These are phyloP conservation scores for Verticillium alfalfae DNA, from an alignment of 2,329 filamentous ascomycete genomes.

Conservation along the genomic window DNA sequence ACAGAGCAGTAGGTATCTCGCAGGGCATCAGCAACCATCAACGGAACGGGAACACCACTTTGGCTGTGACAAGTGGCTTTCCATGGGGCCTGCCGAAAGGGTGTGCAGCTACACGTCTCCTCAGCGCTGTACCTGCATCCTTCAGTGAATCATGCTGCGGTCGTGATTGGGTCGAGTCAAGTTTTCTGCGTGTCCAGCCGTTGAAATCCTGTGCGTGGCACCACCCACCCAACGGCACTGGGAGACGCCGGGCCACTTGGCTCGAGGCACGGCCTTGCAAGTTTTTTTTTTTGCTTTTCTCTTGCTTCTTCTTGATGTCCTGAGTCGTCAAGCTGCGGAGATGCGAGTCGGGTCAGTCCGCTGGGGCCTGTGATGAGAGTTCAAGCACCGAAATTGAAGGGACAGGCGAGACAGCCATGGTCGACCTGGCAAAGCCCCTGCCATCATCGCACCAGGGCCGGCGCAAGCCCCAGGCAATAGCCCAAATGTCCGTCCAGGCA, in stretches of 20 bases:
- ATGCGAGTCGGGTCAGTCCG: not conserved
- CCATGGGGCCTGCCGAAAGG: not conserved
- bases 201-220: not conserved
- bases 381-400: not conserved
- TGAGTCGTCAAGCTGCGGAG: not conserved
- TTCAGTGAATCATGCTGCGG: not conserved
- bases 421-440: not conserved
- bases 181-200: not conserved
- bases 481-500: not conserved
- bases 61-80: not conserved
- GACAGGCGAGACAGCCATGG: too few relatives aligned
- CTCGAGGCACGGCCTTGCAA: not conserved
- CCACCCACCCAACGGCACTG: not conserved
- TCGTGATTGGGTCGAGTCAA: not conserved
- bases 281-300: not conserved
- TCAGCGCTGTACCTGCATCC: not conserved
- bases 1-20: not conserved
- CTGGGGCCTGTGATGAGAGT: not conserved
- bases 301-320: not conserved
- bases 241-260: not conserved
- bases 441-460: not conserved
- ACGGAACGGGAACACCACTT: not conserved
- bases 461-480: not conserved
- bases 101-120: not conserved
- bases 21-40: not conserved